Base-by-base conservation (phyloP, 441 rosid species). In the Melastoma candidum region DNA sequence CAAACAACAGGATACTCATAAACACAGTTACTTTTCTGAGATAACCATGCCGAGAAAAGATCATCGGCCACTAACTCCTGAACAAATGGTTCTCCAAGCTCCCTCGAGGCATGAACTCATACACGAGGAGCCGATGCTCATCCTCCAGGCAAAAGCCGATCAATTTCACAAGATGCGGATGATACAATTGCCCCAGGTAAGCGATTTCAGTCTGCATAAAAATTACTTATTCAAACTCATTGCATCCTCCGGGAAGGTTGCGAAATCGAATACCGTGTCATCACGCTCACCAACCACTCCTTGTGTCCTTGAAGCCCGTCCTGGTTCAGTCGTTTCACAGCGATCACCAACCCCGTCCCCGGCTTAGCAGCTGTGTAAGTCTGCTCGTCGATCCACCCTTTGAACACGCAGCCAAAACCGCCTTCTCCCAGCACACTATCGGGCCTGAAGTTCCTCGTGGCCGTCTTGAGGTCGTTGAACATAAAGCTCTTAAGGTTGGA, bases 381-480 rank as follows among this genome's bases (percentile, higher is more conserved):
- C 25, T 54, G 54, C 47, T 62, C 60, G 17, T 62, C 66, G 11
- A 62, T 46, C 66, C 66, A 62, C 43, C 66, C 66, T 54, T 62
- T 62, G 55, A 54, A 62, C 12, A 62, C 66, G 12, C 53, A 54
- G 32, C 66, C 66, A 1, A 62, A 62, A 12, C 66, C 66, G 9
- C 66, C 66, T 54, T 62, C 66, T 41, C 66, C 66, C 55, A 62
- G 26, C 41, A 62, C 66, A 48, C 66, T 62, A 49, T 62, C 66
- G 0, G 66, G 66, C 43, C 66, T 49, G 66, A 62, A 62, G 43
- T 62, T 62, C 49, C 66, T 56, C 45, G 66, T 62, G 4, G 66
- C 66, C 41, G 59, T 56, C 44, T 29, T 62, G 26, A 62, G 55
- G 3, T 62, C 66, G 55, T 1, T 62, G 12, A 54, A 62, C 27